Conservation (phyloP, 2,329 filamentous ascomycete genomes). For the Monilinia aucupariae region DNA sequence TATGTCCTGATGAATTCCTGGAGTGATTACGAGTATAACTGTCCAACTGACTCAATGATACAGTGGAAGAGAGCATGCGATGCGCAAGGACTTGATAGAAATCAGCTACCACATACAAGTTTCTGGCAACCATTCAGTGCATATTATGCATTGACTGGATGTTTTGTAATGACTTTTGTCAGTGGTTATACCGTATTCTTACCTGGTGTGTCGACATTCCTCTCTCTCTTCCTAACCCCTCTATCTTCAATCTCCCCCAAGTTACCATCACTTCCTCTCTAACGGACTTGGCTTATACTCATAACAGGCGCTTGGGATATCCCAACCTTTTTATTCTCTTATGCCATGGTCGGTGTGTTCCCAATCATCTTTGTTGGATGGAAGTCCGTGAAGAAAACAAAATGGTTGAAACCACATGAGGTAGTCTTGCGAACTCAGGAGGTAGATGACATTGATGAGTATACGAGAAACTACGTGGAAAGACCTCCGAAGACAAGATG, state of each 20-base stretch:
- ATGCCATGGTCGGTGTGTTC: constrained; percentile 55
- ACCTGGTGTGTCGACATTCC: constrained; percentile 33
- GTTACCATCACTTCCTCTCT: neutral
- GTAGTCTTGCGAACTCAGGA: constrained; percentile 48
- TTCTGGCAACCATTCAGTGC: constrained; percentile 53
- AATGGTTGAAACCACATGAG: constrained; percentile 46
- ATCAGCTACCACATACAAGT: constrained; percentile 46
- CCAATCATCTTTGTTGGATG: constrained; percentile 54
- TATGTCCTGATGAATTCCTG: neutral
- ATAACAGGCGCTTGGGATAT: constrained; percentile 46
- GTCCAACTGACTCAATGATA: neutral
- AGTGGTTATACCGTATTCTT: constrained; percentile 58
- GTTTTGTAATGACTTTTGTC: constrained; percentile 55
- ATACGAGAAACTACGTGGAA: constrained; percentile 48
- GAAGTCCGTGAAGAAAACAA: constrained; percentile 55
- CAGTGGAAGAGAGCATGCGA: constrained; percentile 48
- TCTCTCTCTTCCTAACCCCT: neutral
- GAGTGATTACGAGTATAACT: neutral
- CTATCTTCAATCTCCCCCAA: neutral
- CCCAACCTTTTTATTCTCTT: constrained; percentile 56
- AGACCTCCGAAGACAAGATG: constrained; percentile 25
- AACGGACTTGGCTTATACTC: neutral
- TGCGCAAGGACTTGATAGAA: constrained; percentile 41
- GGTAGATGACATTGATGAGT: constrained; percentile 56
- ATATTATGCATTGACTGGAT: constrained; percentile 47